Evolutionary conservation across 768 basidiomycete species (phyloP), one percentile per base, ranked within the genome.

Genomic region (Coprinopsis strossmayeri): DNA sequence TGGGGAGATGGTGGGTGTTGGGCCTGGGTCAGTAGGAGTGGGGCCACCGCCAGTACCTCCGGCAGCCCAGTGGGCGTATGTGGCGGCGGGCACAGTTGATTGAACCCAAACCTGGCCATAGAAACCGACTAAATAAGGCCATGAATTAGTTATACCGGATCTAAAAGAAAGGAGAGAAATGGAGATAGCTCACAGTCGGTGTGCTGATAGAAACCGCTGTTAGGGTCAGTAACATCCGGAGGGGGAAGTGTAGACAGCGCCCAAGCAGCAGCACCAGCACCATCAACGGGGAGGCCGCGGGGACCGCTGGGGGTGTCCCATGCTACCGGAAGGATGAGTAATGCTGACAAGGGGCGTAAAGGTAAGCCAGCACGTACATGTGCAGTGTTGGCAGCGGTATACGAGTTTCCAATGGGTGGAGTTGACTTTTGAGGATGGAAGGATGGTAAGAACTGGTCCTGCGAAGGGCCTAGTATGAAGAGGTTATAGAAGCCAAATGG

Each of bases 341-440:
- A 18, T 40, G 25, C 49, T 35, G 28, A 32, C 3, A 35, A 23
- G 9, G 17, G 43, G n/a, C n/a, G n/a, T n/a, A n/a, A 12, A 12
- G 10, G 34, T 15, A 23, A 41, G 1, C 20, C 26, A 37, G 4
- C 20, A 70, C 72, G 50, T 59, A 80, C 79, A 64, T 37, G 79
- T 75, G 66, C 82, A 84, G 61, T 81, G 76, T 56, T 81, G 77
- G 71, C 82, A 84, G 15, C 79, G 70, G 65, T 73, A 84, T 2
- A 82, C 78, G 74, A 78, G 82, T 53, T 80, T 81, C 79, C 80
- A 82, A 53, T 81, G 77, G 1, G 80, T 82, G 0, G 77, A 60
- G 53, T 81, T 81, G 21, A 81, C 71, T 47, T 63, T 69, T 13
- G 74, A 71, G 5, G 69, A 67, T 3, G 74, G 72, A 10, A 81